Percentiles rank a stretch among this genome's conserved stretches.
phyloP scores from a whole-genome alignment of 441 rosid species.

The Populus hybrid region DNA sequence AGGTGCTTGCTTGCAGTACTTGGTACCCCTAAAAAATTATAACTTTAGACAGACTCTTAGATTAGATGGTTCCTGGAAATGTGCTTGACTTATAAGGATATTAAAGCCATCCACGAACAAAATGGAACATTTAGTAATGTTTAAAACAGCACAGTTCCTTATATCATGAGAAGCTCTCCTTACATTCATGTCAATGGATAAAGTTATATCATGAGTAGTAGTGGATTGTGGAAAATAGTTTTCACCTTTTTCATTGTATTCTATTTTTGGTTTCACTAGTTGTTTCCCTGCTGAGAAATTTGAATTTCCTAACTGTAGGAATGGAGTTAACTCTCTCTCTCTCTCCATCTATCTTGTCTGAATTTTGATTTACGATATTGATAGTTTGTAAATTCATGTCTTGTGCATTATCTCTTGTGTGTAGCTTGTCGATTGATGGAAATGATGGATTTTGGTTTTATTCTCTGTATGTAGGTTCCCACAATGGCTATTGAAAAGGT shows the following conservation, averaged over 20 bases:
- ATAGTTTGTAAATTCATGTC: not conserved
- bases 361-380: not conserved
- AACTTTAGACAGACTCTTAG: not conserved
- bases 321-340: not conserved
- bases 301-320: not conserved
- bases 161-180: not conserved
- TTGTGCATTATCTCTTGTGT: not conserved
- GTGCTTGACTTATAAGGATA: not conserved
- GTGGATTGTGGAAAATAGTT: not conserved
- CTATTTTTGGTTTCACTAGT: not conserved
- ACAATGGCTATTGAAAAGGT: constrained; percentile 96
- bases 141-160: not conserved
- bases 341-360: not conserved
- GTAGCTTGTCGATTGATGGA: not conserved
- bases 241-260: not conserved
- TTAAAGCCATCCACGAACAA: not conserved
- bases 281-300: not conserved
- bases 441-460: constrained; percentile 7
- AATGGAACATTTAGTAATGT: not conserved
- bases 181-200: not conserved
- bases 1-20: not conserved
- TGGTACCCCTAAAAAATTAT: not conserved
- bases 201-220: not conserved
- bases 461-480: constrained; percentile 56
- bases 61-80: not conserved